A percentile compares a stretch with the other conserved stretches of the same genome.
phyloP scores from a whole-genome alignment of 1,139 yeast genomes.

The Candida sanyaensis region DNA sequence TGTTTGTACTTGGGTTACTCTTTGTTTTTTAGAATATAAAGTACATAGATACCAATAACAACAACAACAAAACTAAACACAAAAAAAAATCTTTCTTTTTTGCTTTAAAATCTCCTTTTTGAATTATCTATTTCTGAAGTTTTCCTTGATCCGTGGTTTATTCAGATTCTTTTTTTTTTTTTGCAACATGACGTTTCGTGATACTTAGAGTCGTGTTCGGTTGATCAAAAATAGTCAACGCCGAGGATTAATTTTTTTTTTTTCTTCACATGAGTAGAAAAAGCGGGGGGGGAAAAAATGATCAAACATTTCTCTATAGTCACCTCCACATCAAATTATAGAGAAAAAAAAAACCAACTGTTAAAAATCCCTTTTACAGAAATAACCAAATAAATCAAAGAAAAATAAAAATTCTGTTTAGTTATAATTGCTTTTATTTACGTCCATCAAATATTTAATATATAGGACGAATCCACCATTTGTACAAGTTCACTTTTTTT shows the following conservation, averaged over 20 bases:
- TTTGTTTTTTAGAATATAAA: slow-evolving; percentile 1
- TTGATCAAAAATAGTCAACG: not conserved
- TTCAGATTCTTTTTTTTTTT: not conserved
- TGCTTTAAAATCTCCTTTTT: no score
- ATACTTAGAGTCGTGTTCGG: not conserved
- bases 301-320: no score
- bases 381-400: no score
- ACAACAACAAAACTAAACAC: not conserved
- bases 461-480: no score
- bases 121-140: not conserved
- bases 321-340: no score
- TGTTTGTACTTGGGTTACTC: slow-evolving; percentile 4
- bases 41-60: not conserved
- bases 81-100: not conserved
- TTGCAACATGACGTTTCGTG: not conserved
- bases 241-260: not conserved
- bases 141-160: no score
- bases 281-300: slow-evolving; percentile 1
- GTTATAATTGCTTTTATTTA: no score
- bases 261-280: slow-evolving; percentile 2
- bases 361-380: no score
- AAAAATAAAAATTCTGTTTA: no score
- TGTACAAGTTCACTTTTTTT: no score
- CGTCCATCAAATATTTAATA: no score
- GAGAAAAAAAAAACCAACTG: no score